phyloP scores from a whole-genome alignment of 768 basidiomycete genomes.

The Podaxis pistillaris region DNA sequence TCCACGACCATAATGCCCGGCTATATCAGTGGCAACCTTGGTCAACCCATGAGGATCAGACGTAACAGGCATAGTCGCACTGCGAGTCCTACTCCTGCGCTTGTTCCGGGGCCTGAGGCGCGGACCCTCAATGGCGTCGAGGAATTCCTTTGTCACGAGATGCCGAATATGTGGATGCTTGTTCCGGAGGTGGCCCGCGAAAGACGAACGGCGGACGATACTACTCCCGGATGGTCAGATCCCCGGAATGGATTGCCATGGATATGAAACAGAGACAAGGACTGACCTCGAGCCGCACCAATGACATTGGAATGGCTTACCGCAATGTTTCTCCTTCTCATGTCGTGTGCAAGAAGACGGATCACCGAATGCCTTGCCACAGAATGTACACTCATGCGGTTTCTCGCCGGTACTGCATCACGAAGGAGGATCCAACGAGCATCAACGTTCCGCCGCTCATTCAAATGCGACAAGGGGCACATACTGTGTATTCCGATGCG shows the following conservation, averaged over 20 bases:
- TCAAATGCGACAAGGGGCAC: conserved; percentile 22
- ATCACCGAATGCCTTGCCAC: conserved; percentile 57
- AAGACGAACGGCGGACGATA: conserved; percentile 64
- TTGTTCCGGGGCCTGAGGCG: conserved; percentile 19
- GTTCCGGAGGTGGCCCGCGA: conserved; percentile 46
- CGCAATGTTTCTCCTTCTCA: conserved; percentile 54
- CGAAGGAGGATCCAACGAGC: no score
- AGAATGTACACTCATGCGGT: conserved; percentile 51
- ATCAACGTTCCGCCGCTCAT: neutral
- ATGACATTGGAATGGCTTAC: conserved; percentile 46
- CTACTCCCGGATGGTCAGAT: conserved; percentile 29
- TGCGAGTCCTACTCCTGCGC: conserved; percentile 15
- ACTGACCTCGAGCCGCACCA: conserved; percentile 49
- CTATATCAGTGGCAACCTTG: neutral
- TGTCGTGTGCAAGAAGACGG: conserved; percentile 71
- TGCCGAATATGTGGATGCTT: conserved; percentile 37
- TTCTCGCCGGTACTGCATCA: conserved; percentile 45
- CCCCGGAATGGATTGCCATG: neutral
- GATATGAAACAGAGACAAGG: conserved; percentile 4
- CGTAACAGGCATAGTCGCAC: neutral
- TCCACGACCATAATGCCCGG: neutral
- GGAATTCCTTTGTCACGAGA: conserved; percentile 25
- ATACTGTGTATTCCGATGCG: conserved; percentile 67
- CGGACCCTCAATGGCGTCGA: conserved; percentile 28
- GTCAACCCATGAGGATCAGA: neutral